Base-by-base conservation (phyloP, 108 stramenopile genomes). In the Cyclostephanos invisitatus region DNA sequence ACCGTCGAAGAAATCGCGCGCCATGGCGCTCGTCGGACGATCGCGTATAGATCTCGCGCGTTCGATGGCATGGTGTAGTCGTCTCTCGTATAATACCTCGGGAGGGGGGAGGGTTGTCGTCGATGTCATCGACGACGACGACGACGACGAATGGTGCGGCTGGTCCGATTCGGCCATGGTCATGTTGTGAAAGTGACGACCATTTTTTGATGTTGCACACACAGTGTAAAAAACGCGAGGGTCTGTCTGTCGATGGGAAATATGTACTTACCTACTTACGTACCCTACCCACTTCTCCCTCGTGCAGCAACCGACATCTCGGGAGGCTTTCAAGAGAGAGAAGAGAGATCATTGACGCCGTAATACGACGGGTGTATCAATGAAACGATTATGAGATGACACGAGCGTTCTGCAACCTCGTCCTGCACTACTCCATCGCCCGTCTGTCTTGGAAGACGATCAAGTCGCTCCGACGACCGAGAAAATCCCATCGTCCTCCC, bases 371-470 rank as follows among this genome's bases (percentile, higher is more conserved):
- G n/a, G n/a, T n/a, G n/a, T n/a, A 42, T 11, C 1, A 8, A 42
- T 42, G 40, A 42, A 42, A 42, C 40, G 4, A 11, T 11, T 42
- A 42, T 4, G 40, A 46, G 14, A 82, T 82, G 81, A 82, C 81
- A 7, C 36, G 63, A 78, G 72, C 77, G n/a, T 50, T 63, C n/a
- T 82, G 81, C 68, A 17, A 42, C 49, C 49, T 82, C 54, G 36
- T 78, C 47, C 72, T 82, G 3, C 81, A 82, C 47, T 78, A 74
- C 64, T 82, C 81, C 47, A 64, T 62, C 9, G 77, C 73, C 5
- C 66, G 77, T 12, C 73, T 82, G 22, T 82, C 77, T 6, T 82
- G 81, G 81, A 68, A 68, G 57, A 82, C 81, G 18, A 69, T 82
- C 67, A 82, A 82, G 57, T 81, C 80, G 15, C 65, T 81, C 40